Conservation (phyloP, 139 green algal genomes). For the Micromonas commoda region DNA sequence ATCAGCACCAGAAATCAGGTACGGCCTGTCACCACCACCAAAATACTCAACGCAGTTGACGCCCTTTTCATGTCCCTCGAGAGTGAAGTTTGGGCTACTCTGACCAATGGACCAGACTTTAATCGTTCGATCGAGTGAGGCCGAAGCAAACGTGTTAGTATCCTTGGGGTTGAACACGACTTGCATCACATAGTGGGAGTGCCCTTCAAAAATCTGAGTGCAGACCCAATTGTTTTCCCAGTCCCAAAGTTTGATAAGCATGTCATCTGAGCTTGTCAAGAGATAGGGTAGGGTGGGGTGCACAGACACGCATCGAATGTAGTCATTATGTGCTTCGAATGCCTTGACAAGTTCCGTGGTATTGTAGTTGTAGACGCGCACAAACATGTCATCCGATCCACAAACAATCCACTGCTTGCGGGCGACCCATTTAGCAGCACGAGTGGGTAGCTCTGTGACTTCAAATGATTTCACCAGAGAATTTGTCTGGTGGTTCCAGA, state of each 20-base stretch:
- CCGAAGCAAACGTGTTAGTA: conserved; percentile 96
- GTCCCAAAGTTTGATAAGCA: conserved; percentile 99
- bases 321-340: conserved; percentile 98
- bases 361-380: conserved; percentile 99
- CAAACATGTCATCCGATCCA: conserved; percentile 94
- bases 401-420: conserved; percentile 94
- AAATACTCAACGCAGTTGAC: conserved; percentile 99
- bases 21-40: conserved; percentile 84
- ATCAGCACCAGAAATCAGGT: conserved; percentile 92
- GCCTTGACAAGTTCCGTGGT: conserved; percentile 94
- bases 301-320: conserved; percentile 92
- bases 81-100: conserved; percentile 91
- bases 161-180: conserved; percentile 98
- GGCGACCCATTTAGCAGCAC: conserved; percentile 89
- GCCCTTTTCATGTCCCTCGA: conserved; percentile 97
- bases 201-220: conserved; percentile 94
- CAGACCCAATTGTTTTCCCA: conserved; percentile 93
- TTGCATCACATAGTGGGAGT: conserved; percentile 98
- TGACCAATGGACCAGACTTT: conserved; percentile 94
- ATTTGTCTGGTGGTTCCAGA: conserved; percentile 90
- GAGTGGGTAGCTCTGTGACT: conserved; percentile 62
- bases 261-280: conserved; percentile 93
- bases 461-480: conserved; percentile 97
- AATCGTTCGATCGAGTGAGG: conserved; percentile 91
- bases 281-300: conserved; percentile 89